Conservation (phyloP, 495 filamentous ascomycete species). For the Xylaria grammica region DNA sequence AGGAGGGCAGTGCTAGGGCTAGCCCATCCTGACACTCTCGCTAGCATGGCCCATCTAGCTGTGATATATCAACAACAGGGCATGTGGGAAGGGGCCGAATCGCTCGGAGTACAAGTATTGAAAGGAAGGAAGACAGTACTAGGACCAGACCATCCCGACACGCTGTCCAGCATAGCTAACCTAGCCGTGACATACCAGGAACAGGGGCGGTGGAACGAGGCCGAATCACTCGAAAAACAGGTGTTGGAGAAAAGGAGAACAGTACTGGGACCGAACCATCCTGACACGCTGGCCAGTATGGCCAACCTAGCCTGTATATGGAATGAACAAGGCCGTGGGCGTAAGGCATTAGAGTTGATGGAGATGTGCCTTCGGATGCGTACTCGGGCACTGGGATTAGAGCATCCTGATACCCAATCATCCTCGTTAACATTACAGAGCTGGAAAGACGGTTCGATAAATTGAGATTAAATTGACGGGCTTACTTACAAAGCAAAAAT, state of each 20-base stretch:
- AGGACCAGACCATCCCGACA: not conserved
- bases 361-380: not conserved
- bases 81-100: conserved; percentile 35
- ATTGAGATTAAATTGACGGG: no score
- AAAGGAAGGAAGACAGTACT: not conserved
- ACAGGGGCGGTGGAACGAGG: not conserved
- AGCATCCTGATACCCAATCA: not conserved
- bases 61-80: conserved; percentile 29
- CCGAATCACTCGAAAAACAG: not conserved
- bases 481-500: no score
- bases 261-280: not conserved
- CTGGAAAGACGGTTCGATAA: no score
- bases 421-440: no score
- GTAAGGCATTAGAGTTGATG: not conserved
- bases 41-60: not conserved
- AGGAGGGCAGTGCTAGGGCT: not conserved
- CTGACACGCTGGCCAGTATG: not conserved
- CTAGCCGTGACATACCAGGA: not conserved
- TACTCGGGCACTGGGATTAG: not conserved
- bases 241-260: not conserved
- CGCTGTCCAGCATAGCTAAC: not conserved
- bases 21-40: not conserved
- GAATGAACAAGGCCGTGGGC: not conserved
- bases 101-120: conserved; percentile 17
- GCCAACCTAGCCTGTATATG: not conserved